These are phyloP conservation scores for Globisporangium ultimum DNA, from an alignment of 352 stramenopile genomes.

Conservation along the genomic window DNA sequence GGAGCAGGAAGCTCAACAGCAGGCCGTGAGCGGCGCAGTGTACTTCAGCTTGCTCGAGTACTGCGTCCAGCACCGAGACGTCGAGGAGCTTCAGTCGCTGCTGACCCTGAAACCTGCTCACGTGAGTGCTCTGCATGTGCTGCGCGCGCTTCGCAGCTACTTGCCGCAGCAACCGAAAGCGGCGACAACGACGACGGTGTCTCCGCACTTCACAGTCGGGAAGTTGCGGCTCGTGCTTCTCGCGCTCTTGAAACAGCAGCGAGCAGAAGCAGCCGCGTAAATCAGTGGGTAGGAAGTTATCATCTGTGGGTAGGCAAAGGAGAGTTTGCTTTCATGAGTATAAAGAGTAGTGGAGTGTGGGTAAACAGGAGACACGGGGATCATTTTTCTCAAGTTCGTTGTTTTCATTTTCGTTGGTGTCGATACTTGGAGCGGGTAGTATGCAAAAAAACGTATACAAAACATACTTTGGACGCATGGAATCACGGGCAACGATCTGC, in stretches of 20 bases:
- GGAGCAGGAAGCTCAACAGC: constrained; percentile 7
- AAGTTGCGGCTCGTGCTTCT: constrained; percentile 42
- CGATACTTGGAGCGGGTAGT: background rate
- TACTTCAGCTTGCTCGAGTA: constrained; percentile 72
- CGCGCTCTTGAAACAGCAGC: constrained; percentile 34
- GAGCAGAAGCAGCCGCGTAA: background rate
- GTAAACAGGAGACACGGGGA: too few relatives aligned
- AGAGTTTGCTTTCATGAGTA: too few relatives aligned
- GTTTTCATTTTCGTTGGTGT: too few relatives aligned
- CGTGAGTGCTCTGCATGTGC: constrained; percentile 55
- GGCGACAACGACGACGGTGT: constrained; percentile 7
- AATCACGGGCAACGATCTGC: background rate
- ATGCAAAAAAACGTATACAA: background rate
- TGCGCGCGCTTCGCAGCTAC: constrained; percentile 41
- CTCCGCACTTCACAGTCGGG: constrained; percentile 37
- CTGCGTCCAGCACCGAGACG: constrained; percentile 48
- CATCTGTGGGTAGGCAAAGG: background rate
- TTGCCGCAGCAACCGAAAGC: constrained; percentile 17
- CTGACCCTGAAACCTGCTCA: constrained; percentile 49
- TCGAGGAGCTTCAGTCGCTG: constrained; percentile 40
- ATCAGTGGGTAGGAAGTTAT: background rate
- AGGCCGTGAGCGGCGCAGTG: constrained; percentile 23
- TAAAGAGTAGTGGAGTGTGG: too few relatives aligned
- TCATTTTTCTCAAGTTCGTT: too few relatives aligned
- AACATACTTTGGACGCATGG: too few relatives aligned